Evolutionary conservation across 495 filamentous ascomycete genomes (phyloP).

Genomic region (Xylaria flabelliformis): DNA sequence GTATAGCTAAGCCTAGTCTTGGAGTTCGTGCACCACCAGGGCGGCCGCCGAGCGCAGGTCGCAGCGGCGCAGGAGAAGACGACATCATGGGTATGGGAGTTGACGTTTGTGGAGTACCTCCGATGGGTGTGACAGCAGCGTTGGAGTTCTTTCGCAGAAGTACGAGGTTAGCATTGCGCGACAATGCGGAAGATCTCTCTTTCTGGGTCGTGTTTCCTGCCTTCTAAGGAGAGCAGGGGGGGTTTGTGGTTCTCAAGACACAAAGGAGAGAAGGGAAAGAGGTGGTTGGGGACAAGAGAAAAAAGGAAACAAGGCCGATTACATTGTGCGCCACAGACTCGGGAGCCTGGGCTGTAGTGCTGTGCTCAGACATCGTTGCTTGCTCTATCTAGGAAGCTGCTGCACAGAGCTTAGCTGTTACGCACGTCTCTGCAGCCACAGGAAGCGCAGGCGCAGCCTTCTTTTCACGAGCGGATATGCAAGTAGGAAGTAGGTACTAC

Average conservation of each 20-base stretch:
- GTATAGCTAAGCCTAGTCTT: slow-evolving; percentile 85
- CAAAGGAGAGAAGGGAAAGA: slow-evolving; percentile 3
- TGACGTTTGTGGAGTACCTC: slow-evolving; percentile 35
- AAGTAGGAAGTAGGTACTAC: slow-evolving; percentile 26
- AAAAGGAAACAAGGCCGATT: slow-evolving; percentile 25
- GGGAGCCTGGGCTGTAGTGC: slow-evolving; percentile 37
- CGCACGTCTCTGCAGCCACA: slow-evolving; percentile 32
- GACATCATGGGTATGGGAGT: slow-evolving; percentile 69
- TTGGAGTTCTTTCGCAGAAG: slow-evolving; percentile 40
- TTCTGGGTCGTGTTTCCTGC: not conserved
- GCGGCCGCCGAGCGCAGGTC: slow-evolving; percentile 80
- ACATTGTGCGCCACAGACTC: slow-evolving; percentile 42
- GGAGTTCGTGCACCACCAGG: slow-evolving; percentile 70
- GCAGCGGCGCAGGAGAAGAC: slow-evolving; percentile 74
- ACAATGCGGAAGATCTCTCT: slow-evolving; percentile 5
- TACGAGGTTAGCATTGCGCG: slow-evolving; percentile 41
- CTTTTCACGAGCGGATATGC: slow-evolving; percentile 28
- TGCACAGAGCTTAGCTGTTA: slow-evolving; percentile 17
- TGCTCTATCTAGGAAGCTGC: too few relatives aligned
- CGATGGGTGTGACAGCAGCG: slow-evolving; percentile 34
- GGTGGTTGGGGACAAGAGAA: slow-evolving; percentile 17
- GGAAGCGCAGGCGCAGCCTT: slow-evolving; percentile 38
- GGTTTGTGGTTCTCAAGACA: not conserved
- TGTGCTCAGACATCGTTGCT: slow-evolving; percentile 43
- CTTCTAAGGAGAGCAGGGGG: not conserved